Evolutionary conservation across 2,329 filamentous ascomycete genomes (phyloP).

Genomic region (Apiospora kogelbergensis): DNA sequence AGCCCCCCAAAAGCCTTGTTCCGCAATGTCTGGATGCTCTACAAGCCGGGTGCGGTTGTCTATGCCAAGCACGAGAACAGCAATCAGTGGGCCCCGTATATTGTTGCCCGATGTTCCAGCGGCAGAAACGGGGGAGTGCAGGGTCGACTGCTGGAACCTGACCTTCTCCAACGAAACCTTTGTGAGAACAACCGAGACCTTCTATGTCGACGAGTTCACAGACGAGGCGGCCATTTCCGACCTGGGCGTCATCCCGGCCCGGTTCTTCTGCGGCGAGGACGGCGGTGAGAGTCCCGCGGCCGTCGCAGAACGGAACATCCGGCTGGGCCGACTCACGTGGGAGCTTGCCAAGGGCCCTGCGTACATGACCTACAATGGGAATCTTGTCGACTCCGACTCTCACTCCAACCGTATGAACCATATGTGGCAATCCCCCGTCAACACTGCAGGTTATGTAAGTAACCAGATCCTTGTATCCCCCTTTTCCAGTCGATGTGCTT

Average conservation of each 20-base stretch:
- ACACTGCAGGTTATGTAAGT: conserved; percentile 24
- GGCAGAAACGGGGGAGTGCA: conserved; percentile 14
- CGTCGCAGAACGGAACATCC: conserved; percentile 38
- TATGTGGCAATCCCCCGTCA: conserved; percentile 22
- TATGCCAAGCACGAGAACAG: conserved; percentile 39
- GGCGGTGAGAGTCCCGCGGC: conserved; percentile 23
- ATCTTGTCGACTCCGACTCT: conserved; percentile 32
- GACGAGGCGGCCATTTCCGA: conserved; percentile 44
- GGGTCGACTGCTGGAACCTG: conserved; percentile 44
- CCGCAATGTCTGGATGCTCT: conserved; percentile 45
- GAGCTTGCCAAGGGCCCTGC: conserved; percentile 44
- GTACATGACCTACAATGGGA: conserved; percentile 48
- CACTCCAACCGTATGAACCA: conserved; percentile 13
- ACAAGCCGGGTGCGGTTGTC: conserved; percentile 45
- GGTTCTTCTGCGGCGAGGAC: conserved; percentile 40
- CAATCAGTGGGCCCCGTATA: conserved; percentile 37
- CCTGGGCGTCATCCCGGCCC: conserved; percentile 42
- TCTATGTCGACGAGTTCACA: conserved; percentile 37
- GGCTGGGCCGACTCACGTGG: conserved; percentile 46
- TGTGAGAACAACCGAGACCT: conserved; percentile 37
- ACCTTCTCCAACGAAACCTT: conserved; percentile 34
- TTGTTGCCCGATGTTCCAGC: conserved; percentile 34
- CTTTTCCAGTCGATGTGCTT: background rate
- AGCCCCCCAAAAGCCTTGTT: conserved; percentile 42
- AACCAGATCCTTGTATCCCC: background rate